phyloP scores from a whole-genome alignment of 768 basidiomycete species.

The Nevesoporus exiguus region DNA sequence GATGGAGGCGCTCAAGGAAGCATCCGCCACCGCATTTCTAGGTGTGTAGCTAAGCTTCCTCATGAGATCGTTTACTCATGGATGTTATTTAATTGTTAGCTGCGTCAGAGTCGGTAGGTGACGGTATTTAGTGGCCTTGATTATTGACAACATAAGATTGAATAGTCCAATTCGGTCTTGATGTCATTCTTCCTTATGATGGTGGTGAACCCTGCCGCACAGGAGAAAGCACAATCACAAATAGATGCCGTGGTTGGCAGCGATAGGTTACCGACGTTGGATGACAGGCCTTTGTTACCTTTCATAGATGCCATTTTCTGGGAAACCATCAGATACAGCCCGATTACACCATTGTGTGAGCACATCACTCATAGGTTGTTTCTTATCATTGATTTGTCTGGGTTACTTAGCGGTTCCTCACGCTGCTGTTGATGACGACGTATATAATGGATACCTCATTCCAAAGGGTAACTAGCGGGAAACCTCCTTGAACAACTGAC shows the following conservation, averaged over 20 bases:
- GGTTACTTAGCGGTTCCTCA: too few relatives aligned
- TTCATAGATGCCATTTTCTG: slow-evolving; percentile 4
- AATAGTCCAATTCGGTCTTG: not conserved
- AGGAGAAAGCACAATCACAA: not conserved
- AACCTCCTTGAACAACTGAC: too few relatives aligned
- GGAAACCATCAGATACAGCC: not conserved
- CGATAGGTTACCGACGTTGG: too few relatives aligned
- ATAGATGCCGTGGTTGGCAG: too few relatives aligned
- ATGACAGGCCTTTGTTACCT: too few relatives aligned
- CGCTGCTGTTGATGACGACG: too few relatives aligned
- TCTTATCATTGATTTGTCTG: not conserved
- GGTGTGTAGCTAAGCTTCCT: not conserved
- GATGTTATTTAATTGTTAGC: not conserved
- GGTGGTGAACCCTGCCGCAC: not conserved
- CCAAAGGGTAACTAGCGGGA: too few relatives aligned
- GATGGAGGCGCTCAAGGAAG: not conserved
- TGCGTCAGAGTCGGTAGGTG: not conserved
- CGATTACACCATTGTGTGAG: slow-evolving; percentile 3
- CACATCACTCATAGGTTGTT: not conserved
- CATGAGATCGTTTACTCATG: not conserved
- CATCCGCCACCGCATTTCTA: not conserved
- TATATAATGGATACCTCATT: too few relatives aligned
- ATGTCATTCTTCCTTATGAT: slow-evolving; percentile 11
- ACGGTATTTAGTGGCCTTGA: not conserved
- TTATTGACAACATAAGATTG: not conserved